Conservation (phyloP, 208 protist species). For the Porcisia hertigi region DNA sequence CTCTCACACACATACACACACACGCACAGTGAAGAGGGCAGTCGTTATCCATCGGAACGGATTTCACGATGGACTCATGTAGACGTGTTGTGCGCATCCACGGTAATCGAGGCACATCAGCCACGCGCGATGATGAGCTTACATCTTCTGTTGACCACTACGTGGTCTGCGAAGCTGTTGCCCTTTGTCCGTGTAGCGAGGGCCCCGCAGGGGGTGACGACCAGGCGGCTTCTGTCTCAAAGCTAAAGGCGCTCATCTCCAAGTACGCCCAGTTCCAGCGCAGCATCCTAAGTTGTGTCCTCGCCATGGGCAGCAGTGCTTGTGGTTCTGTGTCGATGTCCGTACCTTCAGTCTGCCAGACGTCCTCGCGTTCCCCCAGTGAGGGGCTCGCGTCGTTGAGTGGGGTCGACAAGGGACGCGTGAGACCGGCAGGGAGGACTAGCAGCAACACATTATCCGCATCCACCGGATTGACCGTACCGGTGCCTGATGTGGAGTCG, state of each 20-base stretch:
- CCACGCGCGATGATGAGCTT: conserved; percentile 1
- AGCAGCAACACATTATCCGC: background rate
- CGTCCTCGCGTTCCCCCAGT: conserved; percentile 5
- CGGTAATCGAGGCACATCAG: background rate
- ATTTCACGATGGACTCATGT: conserved; percentile 85
- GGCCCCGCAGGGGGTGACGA: background rate
- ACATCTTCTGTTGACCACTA: background rate
- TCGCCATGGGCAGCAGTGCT: background rate
- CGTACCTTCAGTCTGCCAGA: background rate
- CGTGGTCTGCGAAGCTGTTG: background rate
- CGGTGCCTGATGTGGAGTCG: conserved; percentile 32
- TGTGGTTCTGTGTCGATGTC: background rate
- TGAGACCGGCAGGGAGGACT: background rate
- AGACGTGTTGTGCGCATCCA: conserved; percentile 2
- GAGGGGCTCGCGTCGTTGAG: background rate
- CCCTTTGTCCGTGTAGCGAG: too few species aligned
- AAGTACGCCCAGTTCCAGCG: conserved; percentile 22
- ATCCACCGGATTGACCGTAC: background rate
- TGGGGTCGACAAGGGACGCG: conserved; percentile 5
- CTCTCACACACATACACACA: background rate
- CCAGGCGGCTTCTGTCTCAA: background rate
- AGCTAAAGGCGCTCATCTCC: conserved; percentile 12
- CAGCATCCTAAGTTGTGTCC: conserved; percentile 14
- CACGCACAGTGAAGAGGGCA: background rate
- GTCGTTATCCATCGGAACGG: conserved; percentile 84